phyloP scores from a whole-genome alignment of 352 stramenopile species.

The Phytopythium sindhum region DNA sequence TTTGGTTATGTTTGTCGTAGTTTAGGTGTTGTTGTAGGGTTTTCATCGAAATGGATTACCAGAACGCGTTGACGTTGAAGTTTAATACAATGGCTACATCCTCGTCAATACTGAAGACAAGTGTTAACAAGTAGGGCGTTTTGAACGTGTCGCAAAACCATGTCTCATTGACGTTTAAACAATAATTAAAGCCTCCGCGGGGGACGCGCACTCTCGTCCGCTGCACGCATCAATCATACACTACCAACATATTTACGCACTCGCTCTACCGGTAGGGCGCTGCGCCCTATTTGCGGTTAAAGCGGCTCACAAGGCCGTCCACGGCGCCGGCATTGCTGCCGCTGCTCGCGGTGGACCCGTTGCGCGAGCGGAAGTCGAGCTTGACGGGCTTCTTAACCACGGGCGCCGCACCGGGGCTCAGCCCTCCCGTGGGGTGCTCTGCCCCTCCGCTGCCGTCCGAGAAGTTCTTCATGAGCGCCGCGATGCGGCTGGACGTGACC shows the following conservation, averaged over 20 bases:
- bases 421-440: slow-evolving; percentile 14
- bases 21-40: background rate
- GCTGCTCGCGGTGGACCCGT: slow-evolving; percentile 29
- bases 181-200: background rate
- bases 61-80: background rate
- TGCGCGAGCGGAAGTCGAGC: slow-evolving; percentile 37
- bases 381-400: slow-evolving; percentile 29
- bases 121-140: background rate
- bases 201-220: background rate
- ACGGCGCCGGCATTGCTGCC: slow-evolving; percentile 8
- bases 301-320: background rate
- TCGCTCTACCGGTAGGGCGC: background rate
- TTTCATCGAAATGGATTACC: background rate
- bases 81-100: background rate
- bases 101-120: no score
- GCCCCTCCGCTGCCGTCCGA: slow-evolving; percentile 27
- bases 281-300: background rate
- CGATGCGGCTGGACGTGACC: slow-evolving; percentile 44
- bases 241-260: background rate
- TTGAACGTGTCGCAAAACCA: background rate
- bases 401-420: slow-evolving; percentile 1
- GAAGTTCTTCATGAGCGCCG: slow-evolving; percentile 75
- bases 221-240: background rate
- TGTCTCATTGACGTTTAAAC: background rate
- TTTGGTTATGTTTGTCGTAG: background rate